These are phyloP conservation scores for Trichosporon ovoides DNA, from an alignment of 1,284 basidiomycete genomes.

Conservation along the genomic window DNA sequence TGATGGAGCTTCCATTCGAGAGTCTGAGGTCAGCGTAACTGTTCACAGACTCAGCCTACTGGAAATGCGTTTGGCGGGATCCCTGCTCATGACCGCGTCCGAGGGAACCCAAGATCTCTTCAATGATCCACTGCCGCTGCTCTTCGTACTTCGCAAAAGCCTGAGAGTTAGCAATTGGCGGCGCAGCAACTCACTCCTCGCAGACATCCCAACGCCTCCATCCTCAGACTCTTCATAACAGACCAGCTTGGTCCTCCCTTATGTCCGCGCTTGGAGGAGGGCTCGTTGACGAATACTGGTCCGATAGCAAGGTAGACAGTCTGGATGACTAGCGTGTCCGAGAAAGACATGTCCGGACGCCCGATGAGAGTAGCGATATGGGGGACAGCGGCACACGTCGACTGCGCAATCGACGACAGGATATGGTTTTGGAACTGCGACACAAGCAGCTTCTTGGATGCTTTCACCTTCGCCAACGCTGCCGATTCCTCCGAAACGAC, in stretches of 20 bases:
- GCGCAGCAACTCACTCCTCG: conserved; percentile 60
- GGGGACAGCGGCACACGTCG: conserved; percentile 53
- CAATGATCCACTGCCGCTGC: conserved; percentile 91
- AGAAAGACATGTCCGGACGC: conserved; percentile 61
- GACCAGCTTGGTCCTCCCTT: conserved; percentile 51
- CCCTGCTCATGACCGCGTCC: conserved; percentile 85
- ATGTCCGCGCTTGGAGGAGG: conserved; percentile 50
- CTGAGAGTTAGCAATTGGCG: conserved; percentile 45
- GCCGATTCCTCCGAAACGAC: conserved; percentile 53
- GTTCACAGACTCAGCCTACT: conserved; percentile 53
- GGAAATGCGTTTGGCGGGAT: conserved; percentile 76
- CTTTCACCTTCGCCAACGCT: conserved; percentile 32
- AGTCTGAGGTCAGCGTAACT: conserved; percentile 33
- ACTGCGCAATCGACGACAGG: conserved; percentile 61
- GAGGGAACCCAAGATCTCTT: conserved; percentile 83
- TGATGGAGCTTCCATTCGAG: conserved; percentile 62
- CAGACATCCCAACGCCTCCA: conserved; percentile 75
- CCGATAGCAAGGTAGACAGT: conserved; percentile 86
- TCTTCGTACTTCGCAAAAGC: conserved; percentile 84
- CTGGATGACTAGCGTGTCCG: conserved; percentile 80
- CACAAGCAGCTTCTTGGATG: conserved; percentile 10
- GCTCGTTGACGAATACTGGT: conserved; percentile 81
- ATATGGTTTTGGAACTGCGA: conserved; percentile 50
- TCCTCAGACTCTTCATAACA: conserved; percentile 68
- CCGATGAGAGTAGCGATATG: conserved; percentile 46